Conservation (phyloP, 805 yeast genomes). For the Scheffersomyces ergatensis region DNA sequence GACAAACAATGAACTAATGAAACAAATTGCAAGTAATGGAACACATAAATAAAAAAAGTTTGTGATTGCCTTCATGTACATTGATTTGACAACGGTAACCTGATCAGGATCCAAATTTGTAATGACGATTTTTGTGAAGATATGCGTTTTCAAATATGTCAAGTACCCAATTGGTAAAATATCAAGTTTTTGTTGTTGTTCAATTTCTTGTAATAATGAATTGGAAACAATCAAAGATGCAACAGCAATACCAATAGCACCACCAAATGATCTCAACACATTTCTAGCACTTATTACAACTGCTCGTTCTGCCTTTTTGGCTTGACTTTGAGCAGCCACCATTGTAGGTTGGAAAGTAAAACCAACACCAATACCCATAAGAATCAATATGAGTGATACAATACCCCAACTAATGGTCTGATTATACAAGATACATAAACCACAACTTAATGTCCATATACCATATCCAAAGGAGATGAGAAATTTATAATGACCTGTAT, state of each 20-base stretch:
- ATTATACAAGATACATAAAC: slow-evolving; percentile 28
- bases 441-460: slow-evolving; percentile 44
- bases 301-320: slow-evolving; percentile 51
- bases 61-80: slow-evolving; percentile 31
- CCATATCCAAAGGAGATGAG: slow-evolving; percentile 24
- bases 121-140: slow-evolving; percentile 22
- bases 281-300: slow-evolving; percentile 58
- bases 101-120: slow-evolving; percentile 15
- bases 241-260: slow-evolving; percentile 58
- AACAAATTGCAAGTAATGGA: slow-evolving; percentile 32
- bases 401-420: slow-evolving; percentile 17
- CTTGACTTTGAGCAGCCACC: slow-evolving; percentile 46
- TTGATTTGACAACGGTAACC: slow-evolving; percentile 15
- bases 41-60: slow-evolving; percentile 33
- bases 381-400: slow-evolving; percentile 30
- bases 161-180: slow-evolving; percentile 13
- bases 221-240: slow-evolving; percentile 38
- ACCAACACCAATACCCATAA: slow-evolving; percentile 35
- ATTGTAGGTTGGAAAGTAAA: slow-evolving; percentile 36
- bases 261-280: slow-evolving; percentile 57
- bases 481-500: slow-evolving; percentile 26
- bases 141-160: slow-evolving; percentile 21
- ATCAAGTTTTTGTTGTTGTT: not conserved
- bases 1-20: slow-evolving; percentile 26
- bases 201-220: slow-evolving; percentile 23